Conservation (phyloP, 2,329 filamentous ascomycete species). For the Herpotrichia juniperi region DNA sequence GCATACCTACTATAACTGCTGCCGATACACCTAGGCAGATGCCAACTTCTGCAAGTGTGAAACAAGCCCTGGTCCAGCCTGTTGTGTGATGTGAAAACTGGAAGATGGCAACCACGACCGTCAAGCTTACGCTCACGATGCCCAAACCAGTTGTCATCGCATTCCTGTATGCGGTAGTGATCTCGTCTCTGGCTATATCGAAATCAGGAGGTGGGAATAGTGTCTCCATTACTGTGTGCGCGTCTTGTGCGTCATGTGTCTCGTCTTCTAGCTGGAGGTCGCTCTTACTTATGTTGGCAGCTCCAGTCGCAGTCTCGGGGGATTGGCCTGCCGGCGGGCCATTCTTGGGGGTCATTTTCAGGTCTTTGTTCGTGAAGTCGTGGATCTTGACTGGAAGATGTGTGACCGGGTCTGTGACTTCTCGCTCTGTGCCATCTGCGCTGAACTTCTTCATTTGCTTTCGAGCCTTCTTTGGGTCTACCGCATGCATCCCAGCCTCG, state of each 20-base stretch:
- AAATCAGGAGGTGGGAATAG: constrained; percentile 62
- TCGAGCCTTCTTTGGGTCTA: constrained; percentile 54
- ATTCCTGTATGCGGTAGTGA: constrained; percentile 52
- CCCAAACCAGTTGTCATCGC: constrained; percentile 51
- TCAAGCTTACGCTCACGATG: constrained; percentile 41
- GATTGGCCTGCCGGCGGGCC: constrained; percentile 49
- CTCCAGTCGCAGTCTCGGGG: constrained; percentile 51
- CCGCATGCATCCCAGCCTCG: constrained; percentile 42
- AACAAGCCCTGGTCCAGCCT: constrained; percentile 38
- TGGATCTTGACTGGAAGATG: constrained; percentile 72
- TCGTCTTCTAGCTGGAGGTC: constrained; percentile 53
- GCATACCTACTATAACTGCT: constrained; percentile 53
- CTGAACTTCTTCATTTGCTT: constrained; percentile 57
- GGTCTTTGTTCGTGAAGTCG: constrained; percentile 69
- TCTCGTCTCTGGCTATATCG: constrained; percentile 50
- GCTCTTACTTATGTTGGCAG: constrained; percentile 53
- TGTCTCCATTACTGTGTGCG: constrained; percentile 54
- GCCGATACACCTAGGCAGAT: constrained; percentile 34
- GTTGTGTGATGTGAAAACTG: constrained; percentile 37
- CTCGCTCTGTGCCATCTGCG: constrained; percentile 56
- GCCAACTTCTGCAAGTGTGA: constrained; percentile 33
- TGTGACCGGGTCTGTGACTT: constrained; percentile 75
- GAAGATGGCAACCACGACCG: constrained; percentile 41
- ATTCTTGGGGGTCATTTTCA: constrained; percentile 58
- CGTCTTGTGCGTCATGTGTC: constrained; percentile 47